phyloP scores from a whole-genome alignment of 495 filamentous ascomycete species.

The Penicillium angulare region DNA sequence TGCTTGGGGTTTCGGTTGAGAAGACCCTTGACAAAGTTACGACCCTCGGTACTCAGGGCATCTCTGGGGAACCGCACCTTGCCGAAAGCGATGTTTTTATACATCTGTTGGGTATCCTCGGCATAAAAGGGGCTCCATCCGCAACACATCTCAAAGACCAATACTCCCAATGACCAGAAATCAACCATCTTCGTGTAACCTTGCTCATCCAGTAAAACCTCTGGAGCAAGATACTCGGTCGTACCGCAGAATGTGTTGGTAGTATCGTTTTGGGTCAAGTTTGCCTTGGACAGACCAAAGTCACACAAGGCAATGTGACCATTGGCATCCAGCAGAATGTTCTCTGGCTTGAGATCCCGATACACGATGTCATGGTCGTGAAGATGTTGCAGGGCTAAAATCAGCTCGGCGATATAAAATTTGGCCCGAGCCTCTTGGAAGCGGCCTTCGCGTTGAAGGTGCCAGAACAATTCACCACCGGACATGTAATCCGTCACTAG shows the following conservation, averaged over 20 bases:
- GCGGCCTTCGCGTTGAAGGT: constrained; percentile 94
- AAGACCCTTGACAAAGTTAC: constrained; percentile 96
- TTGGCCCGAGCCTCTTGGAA: constrained; percentile 94
- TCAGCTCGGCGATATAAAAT: constrained; percentile 98
- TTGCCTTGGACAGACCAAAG: constrained; percentile 95
- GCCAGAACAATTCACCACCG: constrained; percentile 97
- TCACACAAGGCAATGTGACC: constrained; percentile 84
- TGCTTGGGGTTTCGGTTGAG: constrained; percentile 97
- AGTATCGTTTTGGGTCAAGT: constrained; percentile 90
- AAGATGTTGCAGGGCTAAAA: constrained; percentile 90
- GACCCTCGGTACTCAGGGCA: constrained; percentile 86
- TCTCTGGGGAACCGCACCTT: constrained; percentile 96
- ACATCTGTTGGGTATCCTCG: constrained; percentile 99
- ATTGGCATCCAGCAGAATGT: constrained; percentile 80
- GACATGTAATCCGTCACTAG: constrained; percentile 99
- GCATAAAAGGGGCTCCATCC: constrained; percentile 99
- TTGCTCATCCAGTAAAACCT: constrained; percentile 90
- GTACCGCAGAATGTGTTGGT: constrained; percentile 99
- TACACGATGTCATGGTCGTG: constrained; percentile 98
- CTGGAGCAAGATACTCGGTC: constrained; percentile 94
- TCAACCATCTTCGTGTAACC: constrained; percentile 99
- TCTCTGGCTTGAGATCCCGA: constrained; percentile 84
- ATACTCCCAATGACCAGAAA: constrained; percentile 96
- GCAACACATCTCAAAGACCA: constrained; percentile 99
- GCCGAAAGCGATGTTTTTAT: constrained; percentile 99